These are phyloP conservation scores for Agarophyton chilense DNA, from an alignment of 23 red algal species.

Conservation along the genomic window DNA sequence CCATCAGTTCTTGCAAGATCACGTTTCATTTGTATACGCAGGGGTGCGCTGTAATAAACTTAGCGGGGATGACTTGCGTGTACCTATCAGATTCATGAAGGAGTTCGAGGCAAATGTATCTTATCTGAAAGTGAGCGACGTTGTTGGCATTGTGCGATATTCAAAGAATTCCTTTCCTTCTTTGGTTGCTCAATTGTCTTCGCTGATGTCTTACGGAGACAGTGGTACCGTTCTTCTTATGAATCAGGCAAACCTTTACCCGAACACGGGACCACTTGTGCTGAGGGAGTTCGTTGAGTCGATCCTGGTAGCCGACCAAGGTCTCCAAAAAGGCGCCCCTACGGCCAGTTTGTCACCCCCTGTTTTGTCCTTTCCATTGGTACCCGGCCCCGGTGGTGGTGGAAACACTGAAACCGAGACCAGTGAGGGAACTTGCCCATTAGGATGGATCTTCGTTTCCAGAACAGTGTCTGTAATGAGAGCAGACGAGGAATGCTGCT, in stretches of 20 bases:
- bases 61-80: not conserved
- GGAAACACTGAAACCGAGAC: no score
- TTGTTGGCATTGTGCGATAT: not conserved
- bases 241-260: no score
- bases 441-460: not conserved
- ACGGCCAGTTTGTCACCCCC: no score
- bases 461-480: conserved; percentile 8
- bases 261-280: not conserved
- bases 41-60: not conserved
- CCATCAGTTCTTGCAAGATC: not conserved
- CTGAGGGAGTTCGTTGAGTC: not conserved
- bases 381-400: no score
- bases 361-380: no score
- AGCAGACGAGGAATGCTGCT: conserved; percentile 10
- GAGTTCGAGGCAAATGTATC: not conserved
- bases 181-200: not conserved
- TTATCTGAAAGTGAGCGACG: not conserved
- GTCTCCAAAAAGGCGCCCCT: no score
- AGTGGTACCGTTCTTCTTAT: not conserved
- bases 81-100: not conserved
- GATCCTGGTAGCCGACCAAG: not conserved
- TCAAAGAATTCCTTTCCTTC: not conserved
- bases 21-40: not conserved
- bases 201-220: not conserved
- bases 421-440: not conserved